Conservation (phyloP, 192 early-diverging fungal species). For the Coemansia sp. region DNA sequence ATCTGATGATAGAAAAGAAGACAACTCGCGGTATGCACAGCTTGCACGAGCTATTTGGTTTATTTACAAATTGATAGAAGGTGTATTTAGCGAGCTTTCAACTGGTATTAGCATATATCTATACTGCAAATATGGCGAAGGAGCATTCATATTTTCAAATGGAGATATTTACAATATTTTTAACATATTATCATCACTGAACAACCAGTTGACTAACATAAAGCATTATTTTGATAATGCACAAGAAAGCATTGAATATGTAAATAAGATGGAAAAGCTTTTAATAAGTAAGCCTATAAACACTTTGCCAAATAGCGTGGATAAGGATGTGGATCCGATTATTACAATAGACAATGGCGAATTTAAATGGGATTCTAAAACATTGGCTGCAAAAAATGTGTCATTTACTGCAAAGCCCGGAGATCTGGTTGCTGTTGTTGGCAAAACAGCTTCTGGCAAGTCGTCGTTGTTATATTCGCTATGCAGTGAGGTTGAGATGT, state of each 20-base stretch:
- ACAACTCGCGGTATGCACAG: not conserved
- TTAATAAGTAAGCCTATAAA: not conserved
- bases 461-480: constrained; percentile 53
- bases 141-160: not conserved
- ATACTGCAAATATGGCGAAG: not conserved
- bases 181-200: not conserved
- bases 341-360: not conserved
- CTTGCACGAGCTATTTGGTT: not conserved
- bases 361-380: not conserved
- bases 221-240: not conserved
- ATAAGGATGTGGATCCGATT: not conserved
- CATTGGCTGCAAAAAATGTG: constrained; percentile 28
- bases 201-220: not conserved
- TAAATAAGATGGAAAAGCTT: not conserved
- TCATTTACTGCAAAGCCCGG: constrained; percentile 53
- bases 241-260: not conserved
- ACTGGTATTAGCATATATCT: not conserved
- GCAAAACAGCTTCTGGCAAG: constrained; percentile 69
- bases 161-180: not conserved
- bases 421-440: constrained; percentile 59
- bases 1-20: not conserved
- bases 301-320: not conserved
- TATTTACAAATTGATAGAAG: not conserved
- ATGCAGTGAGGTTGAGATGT: constrained; percentile 33
- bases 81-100: not conserved